These are phyloP conservation scores for Phytophthora fragariaefolia DNA, from an alignment of 352 stramenopile species.

Conservation along the genomic window DNA sequence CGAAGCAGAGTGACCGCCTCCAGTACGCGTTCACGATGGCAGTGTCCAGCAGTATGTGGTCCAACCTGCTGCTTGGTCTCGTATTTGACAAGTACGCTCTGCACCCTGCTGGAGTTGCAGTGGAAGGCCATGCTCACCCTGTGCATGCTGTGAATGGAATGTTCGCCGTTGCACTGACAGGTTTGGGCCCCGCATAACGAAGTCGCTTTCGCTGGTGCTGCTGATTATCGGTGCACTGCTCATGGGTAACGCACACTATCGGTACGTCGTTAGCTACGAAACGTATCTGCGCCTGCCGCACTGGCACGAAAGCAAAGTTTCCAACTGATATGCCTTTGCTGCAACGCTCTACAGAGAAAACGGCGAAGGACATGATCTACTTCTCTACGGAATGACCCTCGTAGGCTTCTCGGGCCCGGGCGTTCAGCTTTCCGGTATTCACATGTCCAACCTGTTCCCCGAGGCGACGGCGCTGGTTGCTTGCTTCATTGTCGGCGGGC, in stretches of 20 bases:
- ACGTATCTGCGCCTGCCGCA: too few species aligned
- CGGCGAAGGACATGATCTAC: constrained; percentile 41
- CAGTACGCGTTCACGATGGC: constrained; percentile 72
- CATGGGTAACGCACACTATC: constrained; percentile 57
- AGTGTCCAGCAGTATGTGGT: constrained; percentile 65
- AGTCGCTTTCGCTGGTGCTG: constrained; percentile 56
- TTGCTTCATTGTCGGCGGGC: constrained; percentile 71
- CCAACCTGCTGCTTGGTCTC: constrained; percentile 66
- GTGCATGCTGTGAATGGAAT: constrained; percentile 12
- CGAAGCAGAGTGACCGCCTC: constrained; percentile 57
- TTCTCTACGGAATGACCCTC: constrained; percentile 70
- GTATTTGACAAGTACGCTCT: constrained; percentile 59
- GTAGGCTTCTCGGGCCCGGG: constrained; percentile 70
- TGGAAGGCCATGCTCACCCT: not conserved
- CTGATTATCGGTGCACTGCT: constrained; percentile 54
- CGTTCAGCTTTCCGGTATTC: constrained; percentile 72
- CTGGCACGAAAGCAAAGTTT: too few species aligned
- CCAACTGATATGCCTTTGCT: not conserved
- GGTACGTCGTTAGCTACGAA: constrained; percentile 21
- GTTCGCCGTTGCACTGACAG: constrained; percentile 19
- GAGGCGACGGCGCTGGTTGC: constrained; percentile 70
- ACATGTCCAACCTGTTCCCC: constrained; percentile 80
- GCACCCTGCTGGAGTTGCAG: not conserved
- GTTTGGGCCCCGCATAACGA: constrained; percentile 63
- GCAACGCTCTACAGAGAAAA: constrained; percentile 23